Evolutionary conservation across 2,329 filamentous ascomycete species (phyloP), one percentile per base, ranked within the genome.

Genomic region (Arthrobotrys musiformis): DNA sequence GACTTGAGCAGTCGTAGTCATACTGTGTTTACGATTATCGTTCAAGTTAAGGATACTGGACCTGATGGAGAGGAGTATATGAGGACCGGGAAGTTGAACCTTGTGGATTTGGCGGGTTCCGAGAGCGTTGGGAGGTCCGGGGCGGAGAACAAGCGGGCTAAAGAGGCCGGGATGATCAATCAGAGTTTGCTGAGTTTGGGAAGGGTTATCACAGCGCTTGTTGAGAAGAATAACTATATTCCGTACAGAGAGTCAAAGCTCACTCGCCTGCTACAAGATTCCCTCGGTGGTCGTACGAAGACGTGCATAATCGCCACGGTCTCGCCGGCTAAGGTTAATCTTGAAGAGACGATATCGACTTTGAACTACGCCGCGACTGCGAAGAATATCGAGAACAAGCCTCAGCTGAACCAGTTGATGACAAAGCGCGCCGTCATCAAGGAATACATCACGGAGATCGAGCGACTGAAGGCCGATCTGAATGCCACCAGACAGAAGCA

Each of bases 271-370:
- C 86, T 99, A 19, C 96, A 99, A 89, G 96, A 99, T 83, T 99
- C 96, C 0, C 88, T 99, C 0, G 95, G 95, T 78, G 95, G 95
- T 2, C 90, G 92, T 63, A 99, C 96, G 0, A 99, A 99, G 83
- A 99, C 95, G 0, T 99, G 95, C 85, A 99, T 99, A 80, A 98
- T 99, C 81, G 95, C 95, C 4, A 99, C 95, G 0, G 88, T 99
- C 44, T 98, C 95, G 1, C 94, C 95, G 0, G 93, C 94, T 6
- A 96, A 95, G 84, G 94, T 91, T 84, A 99, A 98, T 81, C 86
- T 99, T 0, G 95, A 99, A 82, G 95, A 99, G 84, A 99, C 96
- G 0, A 98, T 99, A 76, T 98, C 95, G 0, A 99, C 96, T 0
- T 87, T 99, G 1, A 95, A 99, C 83, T 99, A 99, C 82, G 96